phyloP scores from a whole-genome alignment of 1,284 basidiomycete species.

The Trichosporon sp. region DNA sequence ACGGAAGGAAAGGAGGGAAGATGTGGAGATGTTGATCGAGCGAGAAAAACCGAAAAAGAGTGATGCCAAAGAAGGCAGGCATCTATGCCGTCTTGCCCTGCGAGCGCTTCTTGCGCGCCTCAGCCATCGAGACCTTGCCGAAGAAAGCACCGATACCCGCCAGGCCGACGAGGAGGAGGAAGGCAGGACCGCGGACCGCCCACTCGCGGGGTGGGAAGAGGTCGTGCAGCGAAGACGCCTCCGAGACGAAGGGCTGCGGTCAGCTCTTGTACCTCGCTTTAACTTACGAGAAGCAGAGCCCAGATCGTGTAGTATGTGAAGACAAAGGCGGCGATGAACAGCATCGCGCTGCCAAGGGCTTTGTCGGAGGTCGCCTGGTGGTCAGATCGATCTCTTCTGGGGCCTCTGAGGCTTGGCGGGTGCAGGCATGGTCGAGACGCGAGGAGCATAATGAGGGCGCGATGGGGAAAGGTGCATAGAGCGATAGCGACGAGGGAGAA shows the following conservation, averaged over 20 bases:
- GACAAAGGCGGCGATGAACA: slow-evolving; percentile 71
- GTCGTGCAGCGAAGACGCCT: slow-evolving; percentile 69
- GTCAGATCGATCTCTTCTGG: not conserved
- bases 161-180: slow-evolving; percentile 76
- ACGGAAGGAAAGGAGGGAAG: not conserved
- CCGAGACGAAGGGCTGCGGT: slow-evolving; percentile 77
- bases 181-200: slow-evolving; percentile 82
- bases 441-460: not conserved
- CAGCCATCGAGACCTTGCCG: slow-evolving; percentile 71
- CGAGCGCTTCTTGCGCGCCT: slow-evolving; percentile 62
- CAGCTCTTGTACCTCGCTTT: not conserved
- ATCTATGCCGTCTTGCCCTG: slow-evolving; percentile 47
- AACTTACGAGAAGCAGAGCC: slow-evolving; percentile 78
- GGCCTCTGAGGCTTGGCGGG: not conserved
- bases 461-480: not conserved
- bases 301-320: slow-evolving; percentile 90
- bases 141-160: slow-evolving; percentile 76
- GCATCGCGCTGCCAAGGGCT: slow-evolving; percentile 74
- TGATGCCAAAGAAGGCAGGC: not conserved
- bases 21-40: too few relatives aligned
- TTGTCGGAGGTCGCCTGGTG: slow-evolving; percentile 76
- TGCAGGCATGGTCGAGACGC: slow-evolving; percentile 5
- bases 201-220: slow-evolving; percentile 86
- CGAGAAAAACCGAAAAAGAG: not conserved
- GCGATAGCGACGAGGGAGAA: not conserved